Percentiles rank a stretch among this genome's conserved stretches.
These are phyloP conservation scores for Glycyrrhiza uralensis DNA, from an alignment of 306 rosid species.

Conservation along the genomic window DNA sequence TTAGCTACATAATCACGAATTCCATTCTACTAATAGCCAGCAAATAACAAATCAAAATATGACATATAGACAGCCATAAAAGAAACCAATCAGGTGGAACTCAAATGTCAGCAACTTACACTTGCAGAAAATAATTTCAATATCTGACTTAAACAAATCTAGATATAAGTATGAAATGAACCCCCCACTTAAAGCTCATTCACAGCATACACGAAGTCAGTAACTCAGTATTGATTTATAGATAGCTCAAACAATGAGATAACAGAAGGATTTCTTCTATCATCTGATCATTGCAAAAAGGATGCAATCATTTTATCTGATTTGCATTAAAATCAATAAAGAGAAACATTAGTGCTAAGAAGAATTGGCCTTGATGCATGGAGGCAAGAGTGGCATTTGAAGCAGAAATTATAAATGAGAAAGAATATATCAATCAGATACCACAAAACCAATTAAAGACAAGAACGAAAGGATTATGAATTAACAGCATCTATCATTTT, in stretches of 20 bases:
- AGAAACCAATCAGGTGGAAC: not conserved
- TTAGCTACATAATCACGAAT: not conserved
- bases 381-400: not conserved
- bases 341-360: not conserved
- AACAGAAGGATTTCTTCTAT: not conserved
- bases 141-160: not conserved
- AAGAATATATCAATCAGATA: not conserved
- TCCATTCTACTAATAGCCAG: not conserved
- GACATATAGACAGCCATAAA: conserved; percentile 6
- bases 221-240: not conserved
- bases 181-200: not conserved
- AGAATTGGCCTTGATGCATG: conserved; percentile 8
- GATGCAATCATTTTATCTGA: not conserved
- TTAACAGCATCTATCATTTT: not conserved
- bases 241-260: not conserved
- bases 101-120: conserved; percentile 5
- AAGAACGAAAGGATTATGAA: not conserved
- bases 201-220: not conserved
- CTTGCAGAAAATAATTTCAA: not conserved
- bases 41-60: conserved; percentile 21
- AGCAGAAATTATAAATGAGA: conserved; percentile 2
- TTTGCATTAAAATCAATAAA: not conserved
- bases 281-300: conserved; percentile 1
- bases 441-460: not conserved
- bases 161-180: not conserved